A percentile compares a stretch with the other conserved stretches of the same genome.
These are phyloP conservation scores for Pseudogymnoascus verrucosus DNA, from an alignment of 2,329 filamentous ascomycete species.

Conservation along the genomic window DNA sequence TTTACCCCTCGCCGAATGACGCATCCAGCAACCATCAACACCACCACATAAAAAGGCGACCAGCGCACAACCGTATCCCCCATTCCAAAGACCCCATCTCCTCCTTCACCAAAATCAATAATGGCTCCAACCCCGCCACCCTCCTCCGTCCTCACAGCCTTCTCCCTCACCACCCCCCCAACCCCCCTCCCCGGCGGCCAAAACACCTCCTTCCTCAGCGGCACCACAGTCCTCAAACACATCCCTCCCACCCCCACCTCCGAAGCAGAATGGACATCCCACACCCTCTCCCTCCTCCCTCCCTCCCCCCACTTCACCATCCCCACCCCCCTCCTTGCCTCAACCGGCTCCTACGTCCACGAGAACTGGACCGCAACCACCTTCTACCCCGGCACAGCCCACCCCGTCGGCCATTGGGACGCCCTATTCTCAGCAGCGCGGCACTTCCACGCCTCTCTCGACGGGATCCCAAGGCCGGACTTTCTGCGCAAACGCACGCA, in stretches of 20 bases:
- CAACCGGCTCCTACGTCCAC: not conserved
- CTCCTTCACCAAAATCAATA: not conserved
- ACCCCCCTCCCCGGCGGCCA: not conserved
- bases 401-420: slow-evolving; percentile 13
- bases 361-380: slow-evolving; percentile 43
- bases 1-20: not conserved
- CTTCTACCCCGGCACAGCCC: slow-evolving; percentile 43
- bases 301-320: not conserved
- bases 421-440: not conserved
- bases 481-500: not conserved
- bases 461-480: not conserved
- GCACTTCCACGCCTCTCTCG: not conserved
- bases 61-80: not conserved
- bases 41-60: not conserved
- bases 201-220: not conserved
- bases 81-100: not conserved
- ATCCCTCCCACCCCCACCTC: not conserved
- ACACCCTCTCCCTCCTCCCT: not conserved
- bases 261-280: not conserved
- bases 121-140: not conserved
- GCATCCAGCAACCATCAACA: not conserved
- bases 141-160: not conserved
- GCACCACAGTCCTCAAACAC: not conserved
- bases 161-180: not conserved
- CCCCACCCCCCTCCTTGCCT: not conserved